Evolutionary conservation across 495 filamentous ascomycete genomes (phyloP), one percentile per base, ranked within the genome.

Genomic region (Penicillium antarcticum): DNA sequence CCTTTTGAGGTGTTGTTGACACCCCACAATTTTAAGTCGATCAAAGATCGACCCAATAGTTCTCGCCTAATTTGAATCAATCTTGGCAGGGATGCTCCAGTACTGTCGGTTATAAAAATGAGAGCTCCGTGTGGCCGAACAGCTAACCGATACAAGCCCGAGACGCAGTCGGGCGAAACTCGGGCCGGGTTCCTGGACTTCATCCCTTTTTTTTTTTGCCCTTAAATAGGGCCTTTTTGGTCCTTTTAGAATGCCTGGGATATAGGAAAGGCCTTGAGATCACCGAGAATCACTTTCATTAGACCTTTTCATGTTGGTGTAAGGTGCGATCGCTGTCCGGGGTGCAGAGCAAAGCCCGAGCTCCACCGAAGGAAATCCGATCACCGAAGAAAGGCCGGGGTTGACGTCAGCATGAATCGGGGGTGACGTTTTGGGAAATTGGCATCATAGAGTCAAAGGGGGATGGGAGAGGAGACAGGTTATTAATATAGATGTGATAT

Each of bases 111-210:
- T 29, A 8, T 38, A 13, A 17, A 14, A 49, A 32, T 9, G 5
- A 7, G 5, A 29, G 26, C 62, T 74, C 71, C 71, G 66, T 70
- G 63, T 60, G 63, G 61, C 71, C 71, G 71, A 71, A 24, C 36
- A 14, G 13, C 52, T 71, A 69, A 47, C 70, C 68, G 70, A 74
- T 60, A 72, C 64, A 60, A 50, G 46, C 59, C 62, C 49, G 51
- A 48, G 51, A 51, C 31, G 24, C 49, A 21, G 58, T 63, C 47
- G 55, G 49, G 34, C 49, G 52, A 58, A 46, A 44, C 18, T 49
- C 37, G 56, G 51, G n/a, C 9, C 26, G 44, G 19, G 39, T 33
- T 17, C n/a, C 38, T 16, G 21, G 4, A 23, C 2, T 4, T 23
- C 2, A 5, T 23, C 21, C n/a, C n/a, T n/a, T n/a, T n/a, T n/a